Evolutionary conservation across 192 early-diverging fungal genomes (phyloP), one percentile per base, ranked within the genome.

Genomic region (Phlyctochytrium bullatum): DNA sequence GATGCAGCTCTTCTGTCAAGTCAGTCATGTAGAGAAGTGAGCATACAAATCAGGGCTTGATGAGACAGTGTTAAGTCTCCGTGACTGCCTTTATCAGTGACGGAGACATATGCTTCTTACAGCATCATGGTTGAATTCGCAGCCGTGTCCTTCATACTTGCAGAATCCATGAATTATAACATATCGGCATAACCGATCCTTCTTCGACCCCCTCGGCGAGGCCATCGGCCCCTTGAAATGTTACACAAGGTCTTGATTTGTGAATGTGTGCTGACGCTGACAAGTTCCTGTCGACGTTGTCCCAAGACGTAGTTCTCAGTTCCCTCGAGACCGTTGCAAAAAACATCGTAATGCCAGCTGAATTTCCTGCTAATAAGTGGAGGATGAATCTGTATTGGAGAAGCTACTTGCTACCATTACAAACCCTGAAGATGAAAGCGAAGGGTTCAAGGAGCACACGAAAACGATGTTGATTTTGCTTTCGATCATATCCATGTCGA

Each of bases 81-180:
- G 40, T 47, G 40, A 20, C 40, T 47, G 40, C 20, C 20, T 47
- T 20, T 14, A 47, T 6, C 6, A 47, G 6, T 47, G 40, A 20
- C 6, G 6, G 40, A 20, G 40, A 14, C 40, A 47, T 47, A 47
- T 6, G 10, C 6, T 47, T 20, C 40, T 14, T 47, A 47, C 40
- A 6, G 20, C 40, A 47, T 90, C 88, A 67, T 94, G 92, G 66
- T 85, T 90, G 75, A 90, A 94, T 77, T 90, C 88, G 74, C 92
- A 94, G 2, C 92, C 91, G 58, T 86, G 86, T 64, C 80, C 79
- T 76, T 94, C 91, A 66, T 78, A 91, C 72, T 93, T 91, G 78
- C 92, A 94, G 63, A 80, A 89, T 2, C 92, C 92, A 78, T 91
- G 89, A 68, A 92, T 92, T 51, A 92, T 82, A 54, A 92, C 78